Evolutionary conservation across 768 basidiomycete genomes (phyloP).

Genomic region (Nevesoporus exiguus): DNA sequence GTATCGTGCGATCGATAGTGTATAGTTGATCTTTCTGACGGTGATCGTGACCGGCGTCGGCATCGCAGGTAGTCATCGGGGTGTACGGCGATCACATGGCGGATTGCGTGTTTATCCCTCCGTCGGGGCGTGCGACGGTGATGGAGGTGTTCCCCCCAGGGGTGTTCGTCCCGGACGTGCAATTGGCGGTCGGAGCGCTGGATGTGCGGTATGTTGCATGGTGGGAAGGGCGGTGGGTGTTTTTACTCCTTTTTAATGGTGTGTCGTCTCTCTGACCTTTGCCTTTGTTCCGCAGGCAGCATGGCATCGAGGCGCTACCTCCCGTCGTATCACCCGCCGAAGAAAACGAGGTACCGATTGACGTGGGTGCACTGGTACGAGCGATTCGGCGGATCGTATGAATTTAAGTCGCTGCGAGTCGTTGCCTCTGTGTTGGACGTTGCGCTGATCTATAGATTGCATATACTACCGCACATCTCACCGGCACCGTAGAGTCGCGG

Average conservation of each 20-base stretch:
- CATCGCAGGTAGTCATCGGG: conserved; percentile 1
- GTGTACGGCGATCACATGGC: conserved; percentile 3
- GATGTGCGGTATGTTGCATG: conserved; percentile 1
- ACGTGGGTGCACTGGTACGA: background rate
- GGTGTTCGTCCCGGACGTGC: background rate
- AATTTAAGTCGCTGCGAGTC: background rate
- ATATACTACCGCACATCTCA: too few species aligned
- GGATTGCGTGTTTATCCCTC: background rate
- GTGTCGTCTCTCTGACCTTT: background rate
- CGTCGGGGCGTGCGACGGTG: background rate
- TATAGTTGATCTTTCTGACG: background rate
- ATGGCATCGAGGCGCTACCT: background rate
- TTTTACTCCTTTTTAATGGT: background rate
- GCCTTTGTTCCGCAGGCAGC: background rate
- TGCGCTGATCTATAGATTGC: background rate
- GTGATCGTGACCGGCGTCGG: background rate
- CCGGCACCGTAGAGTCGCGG: background rate
- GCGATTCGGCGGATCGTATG: background rate
- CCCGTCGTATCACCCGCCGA: background rate
- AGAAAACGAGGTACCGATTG: background rate
- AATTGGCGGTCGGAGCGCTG: background rate
- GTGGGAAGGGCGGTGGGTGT: background rate
- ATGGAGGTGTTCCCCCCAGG: conserved; percentile 2
- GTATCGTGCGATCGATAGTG: background rate
- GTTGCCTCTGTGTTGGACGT: too few species aligned